A percentile compares a stretch with the other conserved stretches of the same genome.
phyloP scores from a whole-genome alignment of 805 yeast genomes.

The Starmerella geochares region DNA sequence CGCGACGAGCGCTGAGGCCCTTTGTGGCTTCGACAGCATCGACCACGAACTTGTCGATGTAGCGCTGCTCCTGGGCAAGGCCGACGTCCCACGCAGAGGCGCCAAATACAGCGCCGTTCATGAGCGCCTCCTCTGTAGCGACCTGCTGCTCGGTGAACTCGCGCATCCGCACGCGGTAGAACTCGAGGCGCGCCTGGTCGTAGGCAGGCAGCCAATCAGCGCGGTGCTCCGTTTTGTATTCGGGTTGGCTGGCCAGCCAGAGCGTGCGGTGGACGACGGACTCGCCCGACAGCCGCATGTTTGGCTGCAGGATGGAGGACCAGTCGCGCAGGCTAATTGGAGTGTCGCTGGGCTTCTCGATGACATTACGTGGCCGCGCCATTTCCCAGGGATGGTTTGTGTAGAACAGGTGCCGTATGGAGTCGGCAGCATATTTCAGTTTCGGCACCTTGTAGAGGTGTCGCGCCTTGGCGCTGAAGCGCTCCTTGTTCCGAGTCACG shows the following conservation, averaged over 20 bases:
- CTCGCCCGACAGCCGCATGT: constrained; percentile 79
- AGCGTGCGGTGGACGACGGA: constrained; percentile 68
- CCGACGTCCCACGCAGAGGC: constrained; percentile 57
- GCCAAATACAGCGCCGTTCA: constrained; percentile 73
- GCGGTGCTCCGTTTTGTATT: constrained; percentile 21
- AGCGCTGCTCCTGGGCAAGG: constrained; percentile 57
- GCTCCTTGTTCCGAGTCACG: constrained; percentile 39
- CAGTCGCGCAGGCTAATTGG: constrained; percentile 44
- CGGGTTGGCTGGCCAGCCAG: constrained; percentile 39
- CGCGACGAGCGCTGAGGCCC: constrained; percentile 25
- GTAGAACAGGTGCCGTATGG: constrained; percentile 69
- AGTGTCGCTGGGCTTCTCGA: constrained; percentile 47
- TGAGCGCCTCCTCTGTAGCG: constrained; percentile 68
- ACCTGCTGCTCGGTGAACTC: constrained; percentile 66
- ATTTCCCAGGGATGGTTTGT: constrained; percentile 97
- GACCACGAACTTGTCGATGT: constrained; percentile 61
- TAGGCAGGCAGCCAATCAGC: constrained; percentile 49
- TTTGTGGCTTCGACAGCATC: constrained; percentile 59
- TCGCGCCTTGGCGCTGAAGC: constrained; percentile 28
- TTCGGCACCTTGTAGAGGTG: constrained; percentile 45
- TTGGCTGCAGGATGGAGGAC: constrained; percentile 63
- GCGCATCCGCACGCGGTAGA: constrained; percentile 73
- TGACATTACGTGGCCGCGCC: constrained; percentile 73
- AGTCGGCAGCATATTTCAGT: constrained; percentile 61
- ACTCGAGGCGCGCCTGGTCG: constrained; percentile 78